phyloP scores from a whole-genome alignment of 129 eudicot genomes.

The Cynara cardunculus region DNA sequence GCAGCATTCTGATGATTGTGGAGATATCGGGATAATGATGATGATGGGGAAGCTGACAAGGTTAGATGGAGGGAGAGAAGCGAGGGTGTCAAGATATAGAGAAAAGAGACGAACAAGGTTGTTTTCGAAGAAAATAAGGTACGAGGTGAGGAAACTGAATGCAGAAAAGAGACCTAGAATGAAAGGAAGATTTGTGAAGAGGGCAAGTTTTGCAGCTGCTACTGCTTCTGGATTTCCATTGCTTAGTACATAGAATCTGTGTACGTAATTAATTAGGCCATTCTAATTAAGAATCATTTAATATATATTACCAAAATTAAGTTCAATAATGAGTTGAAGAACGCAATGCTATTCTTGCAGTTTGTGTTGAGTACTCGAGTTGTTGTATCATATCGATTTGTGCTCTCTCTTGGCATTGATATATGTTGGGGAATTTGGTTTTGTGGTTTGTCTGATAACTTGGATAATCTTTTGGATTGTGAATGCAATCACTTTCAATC shows the following conservation, averaged over 20 bases:
- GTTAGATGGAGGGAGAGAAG: constrained; percentile 57
- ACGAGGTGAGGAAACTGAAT: constrained; percentile 62
- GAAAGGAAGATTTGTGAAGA: constrained; percentile 73
- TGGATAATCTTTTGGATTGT: too few relatives aligned
- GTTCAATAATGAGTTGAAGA: constrained; percentile 5
- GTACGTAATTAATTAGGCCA: not conserved
- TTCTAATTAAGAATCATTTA: not conserved
- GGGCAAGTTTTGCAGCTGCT: constrained; percentile 39
- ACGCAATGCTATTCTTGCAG: not conserved
- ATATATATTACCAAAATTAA: not conserved
- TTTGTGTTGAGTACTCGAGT: not conserved
- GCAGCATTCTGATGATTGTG: constrained; percentile 22
- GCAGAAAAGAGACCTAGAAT: constrained; percentile 69
- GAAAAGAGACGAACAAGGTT: constrained; percentile 60
- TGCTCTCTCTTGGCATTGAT: too few relatives aligned
- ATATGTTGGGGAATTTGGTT: too few relatives aligned
- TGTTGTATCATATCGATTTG: too few relatives aligned
- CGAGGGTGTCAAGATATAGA: constrained; percentile 63
- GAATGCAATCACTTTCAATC: too few relatives aligned
- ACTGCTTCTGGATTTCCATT: not conserved
- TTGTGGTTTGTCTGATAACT: too few relatives aligned
- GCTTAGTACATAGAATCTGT: not conserved
- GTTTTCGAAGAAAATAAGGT: constrained; percentile 72
- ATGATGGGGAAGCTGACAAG: constrained; percentile 6
- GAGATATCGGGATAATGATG: constrained; percentile 8